phyloP scores from a whole-genome alignment of 495 filamentous ascomycete genomes.

The Aspergillus leporis region DNA sequence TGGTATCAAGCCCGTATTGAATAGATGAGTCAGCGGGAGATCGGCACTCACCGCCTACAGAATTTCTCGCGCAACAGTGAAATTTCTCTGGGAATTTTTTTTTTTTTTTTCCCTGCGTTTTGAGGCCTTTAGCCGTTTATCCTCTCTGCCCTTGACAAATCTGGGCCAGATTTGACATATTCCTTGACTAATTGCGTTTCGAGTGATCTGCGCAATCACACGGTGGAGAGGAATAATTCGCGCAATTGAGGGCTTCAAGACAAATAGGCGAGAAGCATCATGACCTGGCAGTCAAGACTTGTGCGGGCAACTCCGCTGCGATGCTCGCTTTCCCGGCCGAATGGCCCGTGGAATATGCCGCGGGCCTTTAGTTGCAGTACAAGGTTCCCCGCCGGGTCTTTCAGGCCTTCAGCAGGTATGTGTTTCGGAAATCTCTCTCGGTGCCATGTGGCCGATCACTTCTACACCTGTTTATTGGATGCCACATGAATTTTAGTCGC shows the following conservation, averaged over 20 bases:
- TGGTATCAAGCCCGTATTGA: background rate
- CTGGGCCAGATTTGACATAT: background rate
- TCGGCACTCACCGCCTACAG: conserved; percentile 1
- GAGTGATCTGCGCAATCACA: conserved; percentile 12
- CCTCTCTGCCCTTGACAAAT: background rate
- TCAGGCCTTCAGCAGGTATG: conserved; percentile 34
- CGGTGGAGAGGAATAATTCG: conserved; percentile 17
- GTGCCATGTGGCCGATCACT: conserved; percentile 10
- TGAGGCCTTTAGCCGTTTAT: background rate
- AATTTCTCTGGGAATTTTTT: background rate
- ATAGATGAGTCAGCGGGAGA: background rate
- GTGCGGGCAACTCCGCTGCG: conserved; percentile 41
- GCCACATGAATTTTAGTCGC: conserved; percentile 1
- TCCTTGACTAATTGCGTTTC: background rate
- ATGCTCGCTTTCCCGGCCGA: conserved; percentile 35
- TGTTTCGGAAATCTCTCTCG: conserved; percentile 11
- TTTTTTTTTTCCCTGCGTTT: background rate
- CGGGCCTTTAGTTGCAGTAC: conserved; percentile 22
- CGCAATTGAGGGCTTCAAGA: conserved; percentile 16
- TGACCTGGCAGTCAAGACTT: conserved; percentile 42
- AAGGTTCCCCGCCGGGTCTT: conserved; percentile 29
- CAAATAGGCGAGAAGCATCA: conserved; percentile 11
- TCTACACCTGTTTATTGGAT: conserved; percentile 4
- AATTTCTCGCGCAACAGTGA: background rate
- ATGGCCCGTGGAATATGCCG: conserved; percentile 22